These are phyloP conservation scores for Globisporangium lucens DNA, from an alignment of 352 stramenopile species.

Conservation along the genomic window DNA sequence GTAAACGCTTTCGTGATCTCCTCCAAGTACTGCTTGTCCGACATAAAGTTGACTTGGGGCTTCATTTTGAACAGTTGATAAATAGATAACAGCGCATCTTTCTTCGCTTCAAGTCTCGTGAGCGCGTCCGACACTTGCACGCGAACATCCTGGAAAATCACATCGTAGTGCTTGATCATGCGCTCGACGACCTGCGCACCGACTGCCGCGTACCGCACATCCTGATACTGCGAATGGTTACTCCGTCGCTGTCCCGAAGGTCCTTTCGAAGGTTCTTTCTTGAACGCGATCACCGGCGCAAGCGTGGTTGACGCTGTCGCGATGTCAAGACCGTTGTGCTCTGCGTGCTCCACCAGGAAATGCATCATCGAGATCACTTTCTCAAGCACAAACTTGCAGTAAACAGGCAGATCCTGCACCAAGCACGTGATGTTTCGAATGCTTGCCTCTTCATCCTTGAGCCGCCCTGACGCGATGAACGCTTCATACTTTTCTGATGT, in stretches of 20 bases:
- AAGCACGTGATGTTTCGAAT: constrained; percentile 77
- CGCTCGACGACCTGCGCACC: constrained; percentile 72
- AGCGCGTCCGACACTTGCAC: constrained; percentile 62
- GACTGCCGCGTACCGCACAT: constrained; percentile 70
- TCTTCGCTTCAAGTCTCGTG: constrained; percentile 61
- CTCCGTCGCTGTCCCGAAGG: constrained; percentile 36
- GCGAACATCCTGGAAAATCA: constrained; percentile 73
- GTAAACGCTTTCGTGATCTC: constrained; percentile 61
- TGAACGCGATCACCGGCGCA: constrained; percentile 76
- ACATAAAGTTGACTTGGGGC: constrained; percentile 61
- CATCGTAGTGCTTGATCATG: constrained; percentile 74
- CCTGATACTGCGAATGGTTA: constrained; percentile 60
- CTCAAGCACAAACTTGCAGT: constrained; percentile 72
- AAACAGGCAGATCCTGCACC: constrained; percentile 67
- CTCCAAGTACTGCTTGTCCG: constrained; percentile 60
- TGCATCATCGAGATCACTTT: constrained; percentile 66
- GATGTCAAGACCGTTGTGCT: constrained; percentile 67
- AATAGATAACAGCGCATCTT: constrained; percentile 53
- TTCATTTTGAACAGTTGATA: constrained; percentile 71
- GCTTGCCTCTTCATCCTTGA: constrained; percentile 71
- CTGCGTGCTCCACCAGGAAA: constrained; percentile 60
- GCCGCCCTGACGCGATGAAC: constrained; percentile 64
- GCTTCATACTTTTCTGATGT: constrained; percentile 81
- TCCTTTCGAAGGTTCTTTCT: constrained; percentile 48
- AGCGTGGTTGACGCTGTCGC: constrained; percentile 57